These are phyloP conservation scores for Penicillium salamii DNA, from an alignment of 495 filamentous ascomycete species.

Conservation along the genomic window DNA sequence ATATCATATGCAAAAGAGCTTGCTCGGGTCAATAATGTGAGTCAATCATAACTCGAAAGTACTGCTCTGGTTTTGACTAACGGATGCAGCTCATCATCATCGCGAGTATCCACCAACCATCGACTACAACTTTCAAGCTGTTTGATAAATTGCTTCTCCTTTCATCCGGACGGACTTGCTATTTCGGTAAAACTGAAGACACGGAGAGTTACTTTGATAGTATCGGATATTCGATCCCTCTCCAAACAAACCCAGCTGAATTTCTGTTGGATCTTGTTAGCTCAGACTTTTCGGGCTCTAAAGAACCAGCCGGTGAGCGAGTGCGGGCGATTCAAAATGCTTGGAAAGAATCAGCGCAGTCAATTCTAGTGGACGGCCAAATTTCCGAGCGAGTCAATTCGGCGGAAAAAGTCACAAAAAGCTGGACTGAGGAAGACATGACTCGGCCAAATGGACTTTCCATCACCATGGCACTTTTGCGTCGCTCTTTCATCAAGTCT, in stretches of 20 bases:
- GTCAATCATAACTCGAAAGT: slow-evolving; percentile 10
- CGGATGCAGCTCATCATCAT: slow-evolving; percentile 60
- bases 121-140: slow-evolving; percentile 68
- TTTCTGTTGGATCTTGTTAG: slow-evolving; percentile 73
- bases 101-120: slow-evolving; percentile 79
- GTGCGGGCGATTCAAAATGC: slow-evolving; percentile 27
- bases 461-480: slow-evolving; percentile 55
- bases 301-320: slow-evolving; percentile 31
- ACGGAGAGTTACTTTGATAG: slow-evolving; percentile 57
- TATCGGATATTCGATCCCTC: slow-evolving; percentile 57
- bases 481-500: slow-evolving; percentile 73
- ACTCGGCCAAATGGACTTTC: slow-evolving; percentile 18
- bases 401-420: slow-evolving; percentile 14
- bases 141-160: slow-evolving; percentile 78
- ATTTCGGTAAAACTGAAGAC: slow-evolving; percentile 57
- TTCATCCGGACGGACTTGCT: slow-evolving; percentile 64
- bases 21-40: slow-evolving; percentile 62
- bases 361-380: slow-evolving; percentile 1
- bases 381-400: slow-evolving; percentile 10
- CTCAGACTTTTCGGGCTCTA: slow-evolving; percentile 61
- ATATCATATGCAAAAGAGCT: slow-evolving; percentile 62
- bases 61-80: background rate
- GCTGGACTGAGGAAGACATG: slow-evolving; percentile 17
- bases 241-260: slow-evolving; percentile 74
- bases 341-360: slow-evolving; percentile 28